These are phyloP conservation scores for Phaeosphaeria sp. DNA, from an alignment of 2,329 filamentous ascomycete species.

Conservation along the genomic window DNA sequence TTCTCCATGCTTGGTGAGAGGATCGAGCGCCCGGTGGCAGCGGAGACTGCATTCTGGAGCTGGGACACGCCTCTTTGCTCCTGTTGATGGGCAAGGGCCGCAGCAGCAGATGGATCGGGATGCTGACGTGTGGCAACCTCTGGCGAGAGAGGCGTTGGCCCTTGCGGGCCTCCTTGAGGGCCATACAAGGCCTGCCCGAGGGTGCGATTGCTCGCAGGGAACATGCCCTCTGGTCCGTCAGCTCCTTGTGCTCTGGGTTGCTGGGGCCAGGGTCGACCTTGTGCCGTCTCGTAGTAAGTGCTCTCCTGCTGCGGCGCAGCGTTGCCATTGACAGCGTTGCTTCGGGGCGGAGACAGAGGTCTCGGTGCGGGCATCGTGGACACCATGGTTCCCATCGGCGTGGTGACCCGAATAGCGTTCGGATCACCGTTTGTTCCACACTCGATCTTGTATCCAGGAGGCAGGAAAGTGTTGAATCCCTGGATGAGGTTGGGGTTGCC, in stretches of 20 bases:
- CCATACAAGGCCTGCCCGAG: conserved; percentile 50
- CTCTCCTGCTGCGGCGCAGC: conserved; percentile 51
- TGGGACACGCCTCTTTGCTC: conserved; percentile 72
- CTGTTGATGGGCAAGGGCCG: conserved; percentile 63
- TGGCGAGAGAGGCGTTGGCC: conserved; percentile 45
- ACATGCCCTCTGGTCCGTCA: conserved; percentile 47
- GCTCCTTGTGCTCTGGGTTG: conserved; percentile 37
- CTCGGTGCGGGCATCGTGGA: conserved; percentile 74
- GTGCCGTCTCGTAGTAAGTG: conserved; percentile 44
- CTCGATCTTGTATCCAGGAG: conserved; percentile 94
- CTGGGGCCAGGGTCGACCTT: conserved; percentile 50
- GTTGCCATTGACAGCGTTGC: conserved; percentile 62
- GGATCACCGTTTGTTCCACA: conserved; percentile 93
- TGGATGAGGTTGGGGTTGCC: conserved; percentile 95
- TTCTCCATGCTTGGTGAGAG: conserved; percentile 58
- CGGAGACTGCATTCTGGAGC: conserved; percentile 69
- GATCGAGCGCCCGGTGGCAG: conserved; percentile 61
- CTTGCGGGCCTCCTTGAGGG: conserved; percentile 42
- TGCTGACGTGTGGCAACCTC: conserved; percentile 47
- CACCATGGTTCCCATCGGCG: conserved; percentile 95
- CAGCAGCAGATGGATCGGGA: conserved; percentile 49
- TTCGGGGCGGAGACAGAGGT: conserved; percentile 56
- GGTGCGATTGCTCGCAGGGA: conserved; percentile 54
- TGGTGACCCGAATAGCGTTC: conserved; percentile 95
- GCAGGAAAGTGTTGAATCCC: conserved; percentile 97